Percentiles rank a stretch among this genome's conserved stretches.
These are phyloP conservation scores for Xylariaceae sp. DNA, from an alignment of 2,329 filamentous ascomycete genomes.

Conservation along the genomic window DNA sequence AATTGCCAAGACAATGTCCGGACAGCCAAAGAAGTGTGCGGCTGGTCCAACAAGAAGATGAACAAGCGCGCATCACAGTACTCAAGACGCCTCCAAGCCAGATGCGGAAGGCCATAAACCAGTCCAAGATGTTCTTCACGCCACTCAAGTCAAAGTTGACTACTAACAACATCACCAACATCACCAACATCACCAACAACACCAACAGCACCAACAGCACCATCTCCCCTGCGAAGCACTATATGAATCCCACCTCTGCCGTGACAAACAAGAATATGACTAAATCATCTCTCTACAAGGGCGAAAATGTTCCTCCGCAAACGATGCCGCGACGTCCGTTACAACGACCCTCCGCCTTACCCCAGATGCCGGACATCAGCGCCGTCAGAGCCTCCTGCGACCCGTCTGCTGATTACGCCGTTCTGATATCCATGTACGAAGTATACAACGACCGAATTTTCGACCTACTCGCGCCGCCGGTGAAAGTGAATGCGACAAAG, in stretches of 20 bases:
- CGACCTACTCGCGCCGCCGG: conserved; percentile 69
- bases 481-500: conserved; percentile 57
- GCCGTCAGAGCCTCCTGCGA: conserved; percentile 63
- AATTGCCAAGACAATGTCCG: conserved; percentile 24
- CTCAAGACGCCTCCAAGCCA: conserved; percentile 28
- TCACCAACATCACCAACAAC: no score
- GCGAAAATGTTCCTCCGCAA: conserved; percentile 43
- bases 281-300: conserved; percentile 44
- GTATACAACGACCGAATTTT: conserved; percentile 99
- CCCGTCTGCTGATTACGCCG: conserved; percentile 69
- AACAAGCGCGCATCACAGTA: conserved; percentile 23
- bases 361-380: conserved; percentile 69
- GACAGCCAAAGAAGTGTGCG: conserved; percentile 42
- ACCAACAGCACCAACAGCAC: not conserved
- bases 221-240: conserved; percentile 33
- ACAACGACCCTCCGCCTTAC: conserved; percentile 64
- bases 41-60: conserved; percentile 35
- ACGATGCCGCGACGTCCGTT: conserved; percentile 57
- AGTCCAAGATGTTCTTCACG: conserved; percentile 20
- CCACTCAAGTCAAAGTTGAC: conserved; percentile 31
- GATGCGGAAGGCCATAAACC: conserved; percentile 3
- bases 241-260: conserved; percentile 43
- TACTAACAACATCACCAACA: conserved; percentile 1
- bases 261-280: conserved; percentile 41
- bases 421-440: conserved; percentile 96